Conservation (phyloP, 2,329 filamentous ascomycete genomes). For the Alternaria angustiovoidea region DNA sequence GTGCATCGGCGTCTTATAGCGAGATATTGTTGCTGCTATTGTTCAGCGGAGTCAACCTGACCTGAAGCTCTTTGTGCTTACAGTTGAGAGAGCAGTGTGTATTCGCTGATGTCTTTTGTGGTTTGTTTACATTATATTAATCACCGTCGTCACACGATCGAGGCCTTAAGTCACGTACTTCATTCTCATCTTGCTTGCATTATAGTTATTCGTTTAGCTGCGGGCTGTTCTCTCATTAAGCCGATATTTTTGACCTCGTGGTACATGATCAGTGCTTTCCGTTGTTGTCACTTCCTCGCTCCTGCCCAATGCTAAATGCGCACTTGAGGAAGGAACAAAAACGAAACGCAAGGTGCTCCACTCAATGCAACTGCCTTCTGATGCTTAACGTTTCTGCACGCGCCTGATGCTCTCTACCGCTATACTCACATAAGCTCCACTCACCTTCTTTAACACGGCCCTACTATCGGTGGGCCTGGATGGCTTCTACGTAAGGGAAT, state of each 20-base stretch:
- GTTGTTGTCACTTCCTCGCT: not conserved
- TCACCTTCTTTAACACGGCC: not conserved
- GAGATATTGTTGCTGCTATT: not conserved
- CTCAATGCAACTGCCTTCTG: not conserved
- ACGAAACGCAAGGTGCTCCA: slow-evolving; percentile 6
- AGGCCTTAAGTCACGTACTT: not conserved
- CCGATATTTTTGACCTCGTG: not conserved
- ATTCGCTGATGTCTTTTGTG: not conserved
- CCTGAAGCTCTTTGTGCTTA: not conserved
- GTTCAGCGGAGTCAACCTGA: not conserved
- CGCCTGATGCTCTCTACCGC: not conserved
- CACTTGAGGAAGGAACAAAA: slow-evolving; percentile 13
- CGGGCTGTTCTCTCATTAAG: not conserved
- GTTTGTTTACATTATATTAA: not conserved
- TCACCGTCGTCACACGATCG: not conserved
- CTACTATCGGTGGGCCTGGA: not conserved
- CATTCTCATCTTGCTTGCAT: not conserved
- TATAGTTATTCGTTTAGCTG: not conserved
- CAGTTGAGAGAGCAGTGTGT: not conserved
- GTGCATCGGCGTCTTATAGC: not conserved
- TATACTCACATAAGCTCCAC: not conserved
- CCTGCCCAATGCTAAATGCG: slow-evolving; percentile 2
- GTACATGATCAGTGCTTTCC: not conserved
- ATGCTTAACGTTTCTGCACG: not conserved
- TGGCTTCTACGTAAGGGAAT: not conserved